Base-by-base conservation (phyloP, 768 basidiomycete species). In the Wakefieldia striispora region DNA sequence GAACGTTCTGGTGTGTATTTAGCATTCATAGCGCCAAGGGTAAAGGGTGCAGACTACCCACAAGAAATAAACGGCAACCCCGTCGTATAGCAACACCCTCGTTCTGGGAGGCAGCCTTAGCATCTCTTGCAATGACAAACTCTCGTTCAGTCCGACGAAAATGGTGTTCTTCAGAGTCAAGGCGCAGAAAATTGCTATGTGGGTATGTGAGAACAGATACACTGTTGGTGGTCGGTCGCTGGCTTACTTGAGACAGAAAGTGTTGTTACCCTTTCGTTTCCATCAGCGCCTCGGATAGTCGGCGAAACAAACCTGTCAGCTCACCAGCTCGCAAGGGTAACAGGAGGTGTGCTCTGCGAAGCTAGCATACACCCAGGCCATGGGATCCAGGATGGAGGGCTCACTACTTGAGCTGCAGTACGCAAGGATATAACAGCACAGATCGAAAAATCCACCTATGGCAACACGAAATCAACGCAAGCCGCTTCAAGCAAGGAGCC, bases 301-400 rank as follows among this genome's bases (percentile, higher is more conserved):
- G 6, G 38, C 7, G 1, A 16, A 35, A 40, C 3, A 1, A 13
- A 1, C 13, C 8, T n/a, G n/a, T 38, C 12, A 5, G 12, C 61
- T 47, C 35, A 63, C 61, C 61, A 63, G 20, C 59, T 55, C 19
- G 43, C 45, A 21, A 63, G 59, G 9, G 59, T 58, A 24, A 61
- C 47, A 8, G 35, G 17, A n/a, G 59, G 59, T 16, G 56, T 58
- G 26, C 21, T 6, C 17, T 6, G 33, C 9, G 53, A 53, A 19
- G 33, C 47, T 7, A 16, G 13, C 40, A 53, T 50, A 23, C 61
- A 63, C 2, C 61, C 61, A 1, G 37, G 43, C 55, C 50, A 57
- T 13, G 44, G 40, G 16, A 46, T 23, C 43, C 54, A 50, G n/a
- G 51, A 21, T n/a, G 62, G 62, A 50, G 59, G 55, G 52, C 10